Evolutionary conservation across 2,329 filamentous ascomycete genomes (phyloP), one percentile per base, ranked within the genome.

Genomic region (Cordyceps farinosa): DNA sequence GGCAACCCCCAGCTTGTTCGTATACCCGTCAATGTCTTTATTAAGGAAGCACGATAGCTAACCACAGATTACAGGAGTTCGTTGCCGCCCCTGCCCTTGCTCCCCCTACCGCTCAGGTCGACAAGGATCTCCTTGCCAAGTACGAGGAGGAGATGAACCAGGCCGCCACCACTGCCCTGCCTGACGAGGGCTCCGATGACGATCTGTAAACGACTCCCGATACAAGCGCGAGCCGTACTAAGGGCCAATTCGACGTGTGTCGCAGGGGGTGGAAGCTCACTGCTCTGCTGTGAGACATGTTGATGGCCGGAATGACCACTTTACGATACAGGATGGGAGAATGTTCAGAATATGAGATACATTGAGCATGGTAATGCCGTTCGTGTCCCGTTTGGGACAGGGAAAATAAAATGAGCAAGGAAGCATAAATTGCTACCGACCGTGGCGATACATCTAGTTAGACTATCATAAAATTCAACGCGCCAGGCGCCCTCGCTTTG

Each of bases 11-110:
- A 67, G 55, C 67, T 72, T 55, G 66, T 68, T 67, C 56, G 69
- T 68, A 55, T 3, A 34, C 34, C 48, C 44, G 8, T 34, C 10
- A 29, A 10, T 42, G n/a, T 55, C 45, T 22, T 32, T 15, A 38
- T 32, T 42, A 29, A 8, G 36, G 54, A 17, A 13, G 45, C 42
- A n/a, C 34, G 4, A 56, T 65, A 77, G 70, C 78, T 70, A 62
- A 61, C 52, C 29, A 34, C 9, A 36, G 10, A 40, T n/a, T 51
- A 36, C 42, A 97, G 92, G 94, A 98, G 79, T 98, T 99, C 76
- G 94, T 98, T 73, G 95, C 95, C 73, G 93, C 92, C 67, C 91
- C 92, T 68, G 95, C 95, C 72, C 89, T 99, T 72, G 95, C 94
- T 70, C 95, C 95, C 71, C 93, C 95, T 66, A 94, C 95, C 77